These are phyloP conservation scores for Aspergillus baeticus DNA, from an alignment of 495 filamentous ascomycete genomes.

Conservation along the genomic window DNA sequence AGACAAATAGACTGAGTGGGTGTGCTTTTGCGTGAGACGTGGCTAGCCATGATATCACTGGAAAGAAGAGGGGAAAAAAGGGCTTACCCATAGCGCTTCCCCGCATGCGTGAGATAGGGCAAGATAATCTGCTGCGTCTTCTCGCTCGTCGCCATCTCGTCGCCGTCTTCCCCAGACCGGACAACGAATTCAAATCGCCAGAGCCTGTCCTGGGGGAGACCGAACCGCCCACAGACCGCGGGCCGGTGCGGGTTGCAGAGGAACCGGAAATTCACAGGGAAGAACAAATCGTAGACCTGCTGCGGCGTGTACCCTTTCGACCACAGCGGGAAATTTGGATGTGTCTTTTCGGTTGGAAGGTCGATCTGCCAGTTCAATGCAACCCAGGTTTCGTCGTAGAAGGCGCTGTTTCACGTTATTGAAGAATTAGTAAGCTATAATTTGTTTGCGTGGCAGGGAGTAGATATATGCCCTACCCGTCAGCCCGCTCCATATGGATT, in stretches of 20 bases:
- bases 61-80: too few relatives aligned
- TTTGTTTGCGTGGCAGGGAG: too few relatives aligned
- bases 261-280: constrained; percentile 47
- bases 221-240: constrained; percentile 49
- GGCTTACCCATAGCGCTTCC: constrained; percentile 34
- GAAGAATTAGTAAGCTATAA: too few relatives aligned
- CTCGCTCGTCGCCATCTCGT: constrained; percentile 27
- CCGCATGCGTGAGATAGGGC: constrained; percentile 34
- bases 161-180: constrained; percentile 24
- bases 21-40: too few relatives aligned
- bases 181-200: constrained; percentile 54
- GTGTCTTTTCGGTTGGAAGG: constrained; percentile 43
- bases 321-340: constrained; percentile 52
- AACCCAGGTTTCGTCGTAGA: constrained; percentile 53
- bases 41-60: too few relatives aligned
- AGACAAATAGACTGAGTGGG: too few relatives aligned
- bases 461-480: constrained; percentile 19
- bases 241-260: constrained; percentile 43
- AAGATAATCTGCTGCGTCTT: constrained; percentile 27
- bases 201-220: constrained; percentile 36
- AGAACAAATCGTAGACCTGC: constrained; percentile 52
- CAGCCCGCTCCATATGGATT: constrained; percentile 38
- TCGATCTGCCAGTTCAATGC: constrained; percentile 49
- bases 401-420: constrained; percentile 10
- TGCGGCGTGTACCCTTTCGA: constrained; percentile 45